phyloP scores from a whole-genome alignment of 139 green algal species.

The Chlamydomonas incerta region DNA sequence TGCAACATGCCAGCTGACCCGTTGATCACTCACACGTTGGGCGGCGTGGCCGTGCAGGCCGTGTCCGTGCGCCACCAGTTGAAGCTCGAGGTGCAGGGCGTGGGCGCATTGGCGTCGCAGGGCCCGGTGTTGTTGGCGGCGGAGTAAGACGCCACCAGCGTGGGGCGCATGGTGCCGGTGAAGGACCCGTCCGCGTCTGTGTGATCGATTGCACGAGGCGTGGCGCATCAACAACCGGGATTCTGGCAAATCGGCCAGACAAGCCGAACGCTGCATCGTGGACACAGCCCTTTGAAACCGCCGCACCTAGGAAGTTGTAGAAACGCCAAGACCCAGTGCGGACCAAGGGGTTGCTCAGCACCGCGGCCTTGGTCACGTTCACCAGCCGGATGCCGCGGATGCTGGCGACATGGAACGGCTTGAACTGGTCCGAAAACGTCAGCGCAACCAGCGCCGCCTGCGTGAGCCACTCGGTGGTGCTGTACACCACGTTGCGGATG shows the following conservation, averaged over 20 bases:
- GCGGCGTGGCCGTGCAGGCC: neutral
- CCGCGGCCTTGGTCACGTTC: neutral
- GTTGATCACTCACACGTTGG: neutral
- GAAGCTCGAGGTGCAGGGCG: neutral
- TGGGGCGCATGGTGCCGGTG: neutral
- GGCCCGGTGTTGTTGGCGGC: neutral
- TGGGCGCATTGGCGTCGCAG: too few relatives aligned
- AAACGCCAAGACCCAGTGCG: neutral
- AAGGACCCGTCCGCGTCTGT: neutral
- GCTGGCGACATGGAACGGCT: neutral
- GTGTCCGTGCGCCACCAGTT: neutral
- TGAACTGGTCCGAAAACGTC: neutral
- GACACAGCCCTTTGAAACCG: too few relatives aligned
- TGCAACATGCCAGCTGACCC: too few relatives aligned
- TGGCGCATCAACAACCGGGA: too few relatives aligned
- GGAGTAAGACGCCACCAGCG: neutral
- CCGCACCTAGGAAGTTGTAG: constrained; percentile 2
- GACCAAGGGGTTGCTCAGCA: neutral
- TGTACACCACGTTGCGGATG: neutral
- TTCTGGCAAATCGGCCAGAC: too few relatives aligned
- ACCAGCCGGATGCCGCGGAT: neutral
- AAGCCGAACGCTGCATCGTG: too few relatives aligned
- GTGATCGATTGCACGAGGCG: too few relatives aligned
- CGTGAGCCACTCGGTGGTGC: neutral
- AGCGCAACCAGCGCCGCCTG: neutral